These are phyloP conservation scores for Hibiscus tridactylites DNA, from an alignment of 345 rosid species.

Conservation along the genomic window DNA sequence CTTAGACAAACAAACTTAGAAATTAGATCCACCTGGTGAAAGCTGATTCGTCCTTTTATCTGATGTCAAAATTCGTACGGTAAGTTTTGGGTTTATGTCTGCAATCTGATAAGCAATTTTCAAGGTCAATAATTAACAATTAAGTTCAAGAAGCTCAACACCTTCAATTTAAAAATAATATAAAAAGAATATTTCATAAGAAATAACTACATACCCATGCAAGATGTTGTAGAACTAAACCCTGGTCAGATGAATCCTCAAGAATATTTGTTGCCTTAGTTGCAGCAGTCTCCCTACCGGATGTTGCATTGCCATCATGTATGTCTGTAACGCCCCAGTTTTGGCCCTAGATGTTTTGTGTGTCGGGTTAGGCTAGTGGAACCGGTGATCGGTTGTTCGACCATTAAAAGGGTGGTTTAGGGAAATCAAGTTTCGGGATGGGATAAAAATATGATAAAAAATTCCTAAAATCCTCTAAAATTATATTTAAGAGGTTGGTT, in stretches of 20 bases:
- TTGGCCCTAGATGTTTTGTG: no score
- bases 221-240: constrained; percentile 88
- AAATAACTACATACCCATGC: constrained; percentile 66
- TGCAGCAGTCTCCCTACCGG: constrained; percentile 74
- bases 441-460: no score
- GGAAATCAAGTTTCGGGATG: no score
- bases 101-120: constrained; percentile 54
- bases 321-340: neutral
- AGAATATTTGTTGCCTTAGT: constrained; percentile 91
- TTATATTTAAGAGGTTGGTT: no score
- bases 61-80: constrained; percentile 85
- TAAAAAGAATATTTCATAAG: neutral
- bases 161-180: neutral
- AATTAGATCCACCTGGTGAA: constrained; percentile 53
- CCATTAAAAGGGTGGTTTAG: no score
- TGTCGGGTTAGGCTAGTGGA: no score
- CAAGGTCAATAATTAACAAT: constrained; percentile 19
- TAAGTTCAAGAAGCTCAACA: constrained; percentile 14
- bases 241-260: constrained; percentile 76
- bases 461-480: no score
- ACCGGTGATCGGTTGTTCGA: no score
- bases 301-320: constrained; percentile 29
- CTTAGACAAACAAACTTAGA: constrained; percentile 8
- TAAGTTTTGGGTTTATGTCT: constrained; percentile 65
- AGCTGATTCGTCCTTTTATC: constrained; percentile 60